Evolutionary conservation across 768 basidiomycete genomes (phyloP), one percentile per base, ranked within the genome.

Genomic region (Clitopilus hobsonii): DNA sequence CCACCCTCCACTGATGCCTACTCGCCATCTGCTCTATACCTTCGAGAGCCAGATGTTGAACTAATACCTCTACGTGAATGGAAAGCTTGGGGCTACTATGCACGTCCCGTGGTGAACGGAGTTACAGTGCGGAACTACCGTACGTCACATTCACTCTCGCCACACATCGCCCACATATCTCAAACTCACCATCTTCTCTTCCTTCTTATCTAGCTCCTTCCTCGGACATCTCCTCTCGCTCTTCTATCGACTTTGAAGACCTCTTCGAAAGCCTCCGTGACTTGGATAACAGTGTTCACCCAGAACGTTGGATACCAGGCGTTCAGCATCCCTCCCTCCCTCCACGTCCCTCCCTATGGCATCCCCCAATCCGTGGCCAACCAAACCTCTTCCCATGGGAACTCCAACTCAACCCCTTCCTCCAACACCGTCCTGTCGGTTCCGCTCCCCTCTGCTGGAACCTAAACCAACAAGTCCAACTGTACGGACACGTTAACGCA

Each of bases 51-150:
- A 18, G 49, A 50, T 18, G 11, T 50, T 10, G 30, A 4, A 2
- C 18, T 53, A 32, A 28, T 53, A 56, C 49, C 52, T 28, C 18
- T 54, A 23, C 24, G 51, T 18, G 81, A 80, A 32, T 85, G 81
- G 80, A 78, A 80, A 59, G 74, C 75, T 32, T 83, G 78, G 62
- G 82, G 78, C 0, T 77, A 80, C 53, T 83, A 77, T 69, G 78
- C 82, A 5, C 73, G 74, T 28, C 83, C 82, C 10, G 60, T 58
- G 16, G 57, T 80, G 7, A 73, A 74, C 45, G 65, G 66, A 27
- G 66, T 77, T 3, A 57, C 65, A 22, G 74, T 76, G 6, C 60
- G 63, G 52, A 82, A 82, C 62, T 66, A 73, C 20, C 73, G 80
- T 73, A 67, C 58, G 81, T 74, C 24, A 11, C n/a, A 25, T 8